Conservation (phyloP, 2,329 filamentous ascomycete species). For the Alternaria gaisen region DNA sequence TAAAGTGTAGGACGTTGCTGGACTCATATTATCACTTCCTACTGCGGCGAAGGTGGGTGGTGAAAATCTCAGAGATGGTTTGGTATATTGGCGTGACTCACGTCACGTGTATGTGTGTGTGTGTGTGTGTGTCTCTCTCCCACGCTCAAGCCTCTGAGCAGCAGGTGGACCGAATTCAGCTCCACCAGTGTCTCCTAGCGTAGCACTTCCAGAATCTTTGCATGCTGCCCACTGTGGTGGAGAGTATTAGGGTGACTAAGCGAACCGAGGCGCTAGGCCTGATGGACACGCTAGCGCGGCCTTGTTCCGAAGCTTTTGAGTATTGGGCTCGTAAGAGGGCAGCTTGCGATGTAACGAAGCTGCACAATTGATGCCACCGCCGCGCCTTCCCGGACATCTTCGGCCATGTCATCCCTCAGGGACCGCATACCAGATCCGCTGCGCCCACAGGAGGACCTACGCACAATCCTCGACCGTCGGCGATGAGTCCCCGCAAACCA, state of each 20-base stretch:
- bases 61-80: background rate
- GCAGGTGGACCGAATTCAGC: background rate
- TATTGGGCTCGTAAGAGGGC: slow-evolving; percentile 14
- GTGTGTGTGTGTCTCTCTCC: background rate
- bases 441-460: slow-evolving; percentile 33
- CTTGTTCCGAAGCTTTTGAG: slow-evolving; percentile 29
- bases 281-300: slow-evolving; percentile 18
- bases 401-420: slow-evolving; percentile 56
- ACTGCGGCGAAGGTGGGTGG: background rate
- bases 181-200: slow-evolving; percentile 1
- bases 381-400: slow-evolving; percentile 53
- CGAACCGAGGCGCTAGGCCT: slow-evolving; percentile 20
- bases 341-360: slow-evolving; percentile 46
- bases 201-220: background rate
- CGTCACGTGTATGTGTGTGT: slow-evolving; percentile 2
- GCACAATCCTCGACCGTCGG: slow-evolving; percentile 20
- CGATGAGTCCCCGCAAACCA: slow-evolving; percentile 19
- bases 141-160: background rate
- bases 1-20: slow-evolving; percentile 57
- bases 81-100: slow-evolving; percentile 13
- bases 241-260: slow-evolving; percentile 32
- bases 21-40: slow-evolving; percentile 27
- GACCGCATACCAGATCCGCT: slow-evolving; percentile 48
- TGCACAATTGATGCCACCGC: slow-evolving; percentile 57
- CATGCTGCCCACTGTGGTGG: slow-evolving; percentile 15